These are phyloP conservation scores for Podospora pseudoanserina DNA, from an alignment of 495 filamentous ascomycete species.

Conservation along the genomic window DNA sequence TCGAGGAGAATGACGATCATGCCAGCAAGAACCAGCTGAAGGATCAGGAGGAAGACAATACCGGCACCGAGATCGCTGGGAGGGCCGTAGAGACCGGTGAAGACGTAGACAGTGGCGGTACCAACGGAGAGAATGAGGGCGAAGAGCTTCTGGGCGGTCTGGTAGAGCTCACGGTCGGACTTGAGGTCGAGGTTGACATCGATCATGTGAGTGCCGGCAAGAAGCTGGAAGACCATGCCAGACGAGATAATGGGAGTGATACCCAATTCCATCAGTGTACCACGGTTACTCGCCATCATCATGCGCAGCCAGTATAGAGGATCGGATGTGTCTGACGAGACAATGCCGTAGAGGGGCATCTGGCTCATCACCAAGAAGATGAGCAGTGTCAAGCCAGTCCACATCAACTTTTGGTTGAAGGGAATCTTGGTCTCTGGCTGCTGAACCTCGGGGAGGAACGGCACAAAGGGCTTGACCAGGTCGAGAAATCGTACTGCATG, in stretches of 20 bases:
- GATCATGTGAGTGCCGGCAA: slow-evolving; percentile 98
- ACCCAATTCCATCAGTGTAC: slow-evolving; percentile 98
- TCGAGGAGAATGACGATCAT: slow-evolving; percentile 98
- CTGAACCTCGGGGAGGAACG: slow-evolving; percentile 97
- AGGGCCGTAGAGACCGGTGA: slow-evolving; percentile 96
- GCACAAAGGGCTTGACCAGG: slow-evolving; percentile 98
- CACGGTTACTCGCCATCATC: slow-evolving; percentile 99
- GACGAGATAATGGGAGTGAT: slow-evolving; percentile 99
- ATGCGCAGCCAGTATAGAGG: slow-evolving; percentile 99
- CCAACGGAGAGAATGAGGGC: slow-evolving; percentile 97
- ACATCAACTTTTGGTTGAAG: slow-evolving; percentile 99
- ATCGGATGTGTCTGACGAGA: slow-evolving; percentile 94
- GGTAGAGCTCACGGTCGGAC: slow-evolving; percentile 98
- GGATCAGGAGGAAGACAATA: slow-evolving; percentile 94
- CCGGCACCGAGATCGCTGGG: slow-evolving; percentile 94
- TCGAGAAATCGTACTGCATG: slow-evolving; percentile 94
- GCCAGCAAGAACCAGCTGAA: slow-evolving; percentile 94
- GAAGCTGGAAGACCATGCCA: slow-evolving; percentile 99
- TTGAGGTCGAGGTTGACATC: slow-evolving; percentile 99
- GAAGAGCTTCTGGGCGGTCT: slow-evolving; percentile 99
- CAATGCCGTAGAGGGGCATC: slow-evolving; percentile 96
- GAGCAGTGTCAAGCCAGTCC: slow-evolving; percentile 93
- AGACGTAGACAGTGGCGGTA: slow-evolving; percentile 93
- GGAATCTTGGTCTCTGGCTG: slow-evolving; percentile 93
- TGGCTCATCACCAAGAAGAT: slow-evolving; percentile 99